Base-by-base conservation (phyloP, 495 filamentous ascomycete genomes). In the Aspergillus sclerotiicarbonarius region DNA sequence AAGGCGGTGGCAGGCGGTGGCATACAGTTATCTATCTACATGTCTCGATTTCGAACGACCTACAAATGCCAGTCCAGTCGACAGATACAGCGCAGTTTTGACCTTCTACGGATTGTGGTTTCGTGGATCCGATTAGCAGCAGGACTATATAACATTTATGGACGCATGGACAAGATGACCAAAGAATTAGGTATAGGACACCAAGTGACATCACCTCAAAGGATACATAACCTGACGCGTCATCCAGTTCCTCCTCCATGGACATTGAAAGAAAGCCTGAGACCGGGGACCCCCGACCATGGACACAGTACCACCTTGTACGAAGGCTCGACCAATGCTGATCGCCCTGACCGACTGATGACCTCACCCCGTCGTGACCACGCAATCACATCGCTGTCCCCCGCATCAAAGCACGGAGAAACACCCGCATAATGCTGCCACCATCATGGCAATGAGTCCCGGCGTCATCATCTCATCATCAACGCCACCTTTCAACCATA, bases 381-480 rank as follows among this genome's bases (percentile, higher is more conserved):
- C 4, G 37, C 37, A 41, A 41, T 41, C 37, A 41, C 37, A 41
- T 41, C 37, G 10, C 15, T n/a, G 7, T 41, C 37, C 13, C 33
- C 37, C 37, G 13, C 13, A 41, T 15, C 37, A n/a, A 41, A 41
- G 37, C 13, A 41, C 13, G 37, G 37, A 41, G 37, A 41, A 41
- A 41, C 5, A 41, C 37, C 37, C 37, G 37, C 37, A 41, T 41
- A 12, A n/a, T 12, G 37, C 37, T 12, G 37, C 37, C 15, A 12
- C 10, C 31, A 3, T 12, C 9, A 37, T 37, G 10, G 15, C 37
- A 4, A 15, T n/a, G 8, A 54, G 57, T 60, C 44, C 54, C 31
- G 41, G 57, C 57, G 57, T 60, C 57, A 60, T 60, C 50, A 51
- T 35, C 52, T 50, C 57, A 60, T 60, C 57, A 60, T 55, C 30